Base-by-base conservation (phyloP, 345 rosid genomes). In the Eucalyptus sp. region DNA sequence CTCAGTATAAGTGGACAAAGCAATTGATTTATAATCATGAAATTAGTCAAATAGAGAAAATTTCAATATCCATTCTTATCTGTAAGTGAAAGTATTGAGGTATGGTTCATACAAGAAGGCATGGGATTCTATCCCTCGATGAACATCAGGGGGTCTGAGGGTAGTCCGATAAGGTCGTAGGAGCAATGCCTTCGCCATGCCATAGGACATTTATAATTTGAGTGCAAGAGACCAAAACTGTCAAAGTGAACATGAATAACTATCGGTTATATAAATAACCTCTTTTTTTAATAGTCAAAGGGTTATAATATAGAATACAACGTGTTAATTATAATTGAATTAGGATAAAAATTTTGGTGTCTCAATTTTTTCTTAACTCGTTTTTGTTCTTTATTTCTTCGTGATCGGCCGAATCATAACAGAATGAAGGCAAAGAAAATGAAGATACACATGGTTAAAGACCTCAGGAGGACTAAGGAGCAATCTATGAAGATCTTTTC, bases 391-490 rank as follows among this genome's bases (percentile, higher is more conserved):
- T 52, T 56, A 56, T 56, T 56, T 56, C 62, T 24, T 24, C 0
- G 13, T 56, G 62, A 24, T 56, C 1, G 3, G 3, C 13, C 0
- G 3, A 56, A 24, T 24, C 62, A 24, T 10, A 2, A 56, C 1
- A 56, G 31, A 27, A n/a, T 3, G 15, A 64, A 64, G 41, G 76
- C 8, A 0, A 7, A 64, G 20, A 7, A 62, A 13, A 13, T 17
- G 14, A 29, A 29, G 37, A 13, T 29, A 13, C 17, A 29, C 71
- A 13, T 29, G 33, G 8, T 29, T 13, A 62, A 62, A 62, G 15
- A 62, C 17, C n/a, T 29, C 33, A 0, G 33, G 3, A 29, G 68
- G 68, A 62, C 31, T 62, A 17, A 62, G 68, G 8, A 62, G 68
- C 33, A 62, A 29, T 62, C 31, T 62, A n/a, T 7, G 29, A 62